Base-by-base conservation (phyloP, 2,329 filamentous ascomycete species). In the Fusarium fujikuroi region DNA sequence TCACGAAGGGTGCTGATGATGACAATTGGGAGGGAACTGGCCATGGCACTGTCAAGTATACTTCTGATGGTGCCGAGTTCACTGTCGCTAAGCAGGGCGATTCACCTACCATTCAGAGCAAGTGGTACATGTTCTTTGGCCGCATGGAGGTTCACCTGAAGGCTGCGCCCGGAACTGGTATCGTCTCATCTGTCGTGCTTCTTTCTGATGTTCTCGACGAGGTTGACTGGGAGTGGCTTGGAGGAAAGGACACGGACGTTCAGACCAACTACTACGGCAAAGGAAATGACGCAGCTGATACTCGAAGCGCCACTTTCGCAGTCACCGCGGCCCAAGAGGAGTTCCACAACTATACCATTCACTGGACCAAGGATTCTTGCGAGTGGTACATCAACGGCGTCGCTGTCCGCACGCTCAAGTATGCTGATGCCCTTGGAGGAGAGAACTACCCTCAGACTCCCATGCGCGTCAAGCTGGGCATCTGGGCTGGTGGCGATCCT, bases 111-210 rank as follows among this genome's bases (percentile, higher is more conserved):
- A 93, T 94, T 79, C 87, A 87, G 78, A 87, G 87, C 23, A 87
- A 92, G 73, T 94, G 92, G 88, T 95, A 95, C 83, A 93, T 95
- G 80, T 95, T 95, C 91, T 95, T 94, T 76, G 93, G 93, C 46
- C 89, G 89, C 72, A 89, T 94, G 66, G 90, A 93, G 53, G 89
- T 92, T 56, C 87, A 87, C 23, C 84, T 95, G 82, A 92, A 93
- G 80, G 88, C 92, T 15, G 91, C 93, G 10, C 87, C 92, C 1
- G 93, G 93, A 9, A 87, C 86, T 3, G 93, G 93, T 28, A 93
- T 95, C 69, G 91, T 95, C 65, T 94, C 92, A 81, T 93, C 91
- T 63, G 86, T 92, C 9, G 91, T 95, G 12, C 81, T 95, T 66
- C 90, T 94, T 80, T 95, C 92, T 1, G 92, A 95, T 77, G 88